These are phyloP conservation scores for Dioszegia aurantiaca DNA, from an alignment of 768 basidiomycete genomes.

Conservation along the genomic window DNA sequence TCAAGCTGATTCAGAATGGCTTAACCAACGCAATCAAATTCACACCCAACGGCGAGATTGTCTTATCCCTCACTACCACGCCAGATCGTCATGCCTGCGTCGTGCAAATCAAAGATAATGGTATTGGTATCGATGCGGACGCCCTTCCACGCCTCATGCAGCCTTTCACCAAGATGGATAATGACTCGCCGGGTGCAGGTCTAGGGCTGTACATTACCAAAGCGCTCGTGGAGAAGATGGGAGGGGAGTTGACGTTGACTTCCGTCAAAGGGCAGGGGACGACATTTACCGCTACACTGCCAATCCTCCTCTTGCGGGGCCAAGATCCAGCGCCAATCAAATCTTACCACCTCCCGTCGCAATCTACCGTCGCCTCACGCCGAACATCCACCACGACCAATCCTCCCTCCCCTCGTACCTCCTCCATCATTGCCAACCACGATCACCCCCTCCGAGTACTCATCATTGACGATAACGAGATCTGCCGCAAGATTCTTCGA, in stretches of 20 bases:
- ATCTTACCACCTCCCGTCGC: neutral
- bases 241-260: constrained; percentile 21
- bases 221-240: constrained; percentile 31
- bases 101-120: constrained; percentile 33
- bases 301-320: constrained; percentile 10
- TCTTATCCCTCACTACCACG: constrained; percentile 56
- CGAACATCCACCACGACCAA: neutral
- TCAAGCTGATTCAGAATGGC: constrained; percentile 26
- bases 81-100: constrained; percentile 16
- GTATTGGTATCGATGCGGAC: constrained; percentile 27
- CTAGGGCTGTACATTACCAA: constrained; percentile 42
- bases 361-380: neutral
- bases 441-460: constrained; percentile 25
- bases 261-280: constrained; percentile 23
- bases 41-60: constrained; percentile 70
- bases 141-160: constrained; percentile 25
- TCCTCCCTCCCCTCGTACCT: neutral
- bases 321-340: neutral
- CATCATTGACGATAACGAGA: constrained; percentile 37
- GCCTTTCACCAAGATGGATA: constrained; percentile 41
- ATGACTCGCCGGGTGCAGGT: constrained; percentile 33
- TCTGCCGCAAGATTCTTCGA: constrained; percentile 31
- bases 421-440: neutral
- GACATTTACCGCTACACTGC: constrained; percentile 26
- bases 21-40: constrained; percentile 83